phyloP scores from a whole-genome alignment of 2,329 filamentous ascomycete species.

The Purpureocillium lavendulum region DNA sequence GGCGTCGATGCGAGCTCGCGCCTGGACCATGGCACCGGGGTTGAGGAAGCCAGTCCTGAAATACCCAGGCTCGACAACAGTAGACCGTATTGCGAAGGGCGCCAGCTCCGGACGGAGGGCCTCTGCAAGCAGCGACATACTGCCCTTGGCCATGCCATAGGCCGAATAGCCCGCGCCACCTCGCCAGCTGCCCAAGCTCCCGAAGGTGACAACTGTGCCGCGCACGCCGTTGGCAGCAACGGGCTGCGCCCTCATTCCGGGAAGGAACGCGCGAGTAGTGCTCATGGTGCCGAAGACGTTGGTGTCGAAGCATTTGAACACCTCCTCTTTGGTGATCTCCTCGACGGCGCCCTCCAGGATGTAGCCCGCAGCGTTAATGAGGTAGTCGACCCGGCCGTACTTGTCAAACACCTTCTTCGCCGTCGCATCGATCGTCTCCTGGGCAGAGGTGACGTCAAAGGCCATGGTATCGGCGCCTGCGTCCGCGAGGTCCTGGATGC shows the following conservation, averaged over 20 bases:
- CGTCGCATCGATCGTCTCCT: constrained; percentile 23
- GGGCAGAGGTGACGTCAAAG: constrained; percentile 37
- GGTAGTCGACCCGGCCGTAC: constrained; percentile 33
- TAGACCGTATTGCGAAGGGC: constrained; percentile 34
- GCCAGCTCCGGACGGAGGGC: constrained; percentile 32
- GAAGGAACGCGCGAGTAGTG: constrained; percentile 37
- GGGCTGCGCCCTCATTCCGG: constrained; percentile 32
- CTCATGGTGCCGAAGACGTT: constrained; percentile 46
- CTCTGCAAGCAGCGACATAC: constrained; percentile 35
- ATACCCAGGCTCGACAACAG: constrained; percentile 40
- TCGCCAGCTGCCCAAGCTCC: constrained; percentile 36
- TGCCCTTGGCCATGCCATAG: constrained; percentile 36
- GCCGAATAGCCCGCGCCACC: constrained; percentile 28
- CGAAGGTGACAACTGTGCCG: constrained; percentile 32
- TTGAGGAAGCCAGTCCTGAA: constrained; percentile 44
- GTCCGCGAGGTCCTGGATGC: constrained; percentile 30
- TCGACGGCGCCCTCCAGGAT: constrained; percentile 33
- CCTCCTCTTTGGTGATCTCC: constrained; percentile 27
- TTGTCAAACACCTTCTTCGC: constrained; percentile 23
- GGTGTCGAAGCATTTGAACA: constrained; percentile 34
- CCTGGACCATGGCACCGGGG: constrained; percentile 15
- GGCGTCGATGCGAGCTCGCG: constrained; percentile 20
- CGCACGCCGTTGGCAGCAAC: constrained; percentile 14
- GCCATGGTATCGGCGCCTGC: constrained; percentile 32
- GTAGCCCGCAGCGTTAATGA: constrained; percentile 40